These are phyloP conservation scores for Hypoxylon crocopeplum DNA, from an alignment of 495 filamentous ascomycete genomes.

Conservation along the genomic window DNA sequence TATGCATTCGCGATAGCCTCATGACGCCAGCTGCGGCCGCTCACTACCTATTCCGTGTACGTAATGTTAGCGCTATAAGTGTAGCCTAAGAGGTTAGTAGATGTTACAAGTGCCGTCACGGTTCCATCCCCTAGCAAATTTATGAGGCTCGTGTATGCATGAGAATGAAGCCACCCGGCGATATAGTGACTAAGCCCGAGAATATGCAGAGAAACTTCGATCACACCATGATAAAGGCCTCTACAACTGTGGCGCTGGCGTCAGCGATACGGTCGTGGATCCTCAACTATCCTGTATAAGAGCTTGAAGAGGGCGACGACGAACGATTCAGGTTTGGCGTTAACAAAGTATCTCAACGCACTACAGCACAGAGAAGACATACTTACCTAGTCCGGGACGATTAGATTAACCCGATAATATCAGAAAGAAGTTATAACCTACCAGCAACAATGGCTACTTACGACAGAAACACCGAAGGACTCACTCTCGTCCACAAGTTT, in stretches of 20 bases:
- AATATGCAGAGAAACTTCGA: conserved; percentile 1
- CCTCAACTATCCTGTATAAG: conserved; percentile 5
- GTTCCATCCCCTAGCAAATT: neutral
- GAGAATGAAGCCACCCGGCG: conserved; percentile 6
- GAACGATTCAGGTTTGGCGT: neutral
- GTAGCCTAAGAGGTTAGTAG: too few relatives aligned
- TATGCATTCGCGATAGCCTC: neutral
- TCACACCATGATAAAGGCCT: too few relatives aligned
- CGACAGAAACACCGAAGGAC: conserved; percentile 40
- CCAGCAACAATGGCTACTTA: conserved; percentile 28
- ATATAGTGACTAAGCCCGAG: conserved; percentile 20
- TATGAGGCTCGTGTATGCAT: neutral
- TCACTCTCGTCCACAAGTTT: conserved; percentile 46
- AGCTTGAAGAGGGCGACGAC: neutral
- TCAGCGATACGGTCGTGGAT: neutral
- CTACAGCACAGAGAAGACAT: neutral
- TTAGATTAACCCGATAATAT: neutral
- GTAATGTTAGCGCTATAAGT: too few relatives aligned
- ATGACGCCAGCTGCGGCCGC: neutral
- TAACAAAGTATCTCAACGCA: neutral
- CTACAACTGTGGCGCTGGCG: neutral
- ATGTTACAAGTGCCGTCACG: neutral
- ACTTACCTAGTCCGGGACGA: neutral
- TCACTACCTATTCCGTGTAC: too few relatives aligned
- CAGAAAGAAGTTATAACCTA: conserved; percentile 1